phyloP scores from a whole-genome alignment of 2,329 filamentous ascomycete genomes.

The Calonectria fujianensis region DNA sequence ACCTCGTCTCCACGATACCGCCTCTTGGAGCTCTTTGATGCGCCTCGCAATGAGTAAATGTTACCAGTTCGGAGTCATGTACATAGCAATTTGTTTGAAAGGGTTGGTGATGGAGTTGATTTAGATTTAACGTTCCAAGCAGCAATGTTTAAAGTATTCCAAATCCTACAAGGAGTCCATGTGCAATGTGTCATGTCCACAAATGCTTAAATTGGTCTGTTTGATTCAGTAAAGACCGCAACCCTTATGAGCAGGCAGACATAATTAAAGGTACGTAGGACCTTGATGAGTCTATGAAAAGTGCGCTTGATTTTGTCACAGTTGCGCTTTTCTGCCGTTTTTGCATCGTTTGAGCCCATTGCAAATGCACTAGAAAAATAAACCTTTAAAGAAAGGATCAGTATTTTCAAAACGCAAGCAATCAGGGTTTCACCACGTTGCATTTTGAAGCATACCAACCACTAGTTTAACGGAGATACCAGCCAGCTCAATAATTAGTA shows the following conservation, averaged over 20 bases:
- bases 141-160: background rate
- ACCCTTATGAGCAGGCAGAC: too few species aligned
- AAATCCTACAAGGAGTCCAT: background rate
- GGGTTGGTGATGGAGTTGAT: background rate
- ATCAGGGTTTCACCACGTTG: background rate
- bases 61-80: background rate
- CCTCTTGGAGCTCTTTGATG: background rate
- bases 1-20: slow-evolving; percentile 6
- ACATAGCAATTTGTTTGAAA: background rate
- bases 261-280: too few species aligned
- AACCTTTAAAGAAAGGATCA: too few species aligned
- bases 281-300: too few species aligned
- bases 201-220: background rate
- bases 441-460: background rate
- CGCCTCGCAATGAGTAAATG: background rate
- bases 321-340: too few species aligned
- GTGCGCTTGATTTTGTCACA: too few species aligned
- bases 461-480: background rate
- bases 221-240: too few species aligned
- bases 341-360: too few species aligned
- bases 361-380: background rate
- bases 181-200: background rate
- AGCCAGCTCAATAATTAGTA: background rate
- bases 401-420: background rate
- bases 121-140: background rate